These are phyloP conservation scores for Lactarius akahatsu DNA, from an alignment of 768 basidiomycete species.

Conservation along the genomic window DNA sequence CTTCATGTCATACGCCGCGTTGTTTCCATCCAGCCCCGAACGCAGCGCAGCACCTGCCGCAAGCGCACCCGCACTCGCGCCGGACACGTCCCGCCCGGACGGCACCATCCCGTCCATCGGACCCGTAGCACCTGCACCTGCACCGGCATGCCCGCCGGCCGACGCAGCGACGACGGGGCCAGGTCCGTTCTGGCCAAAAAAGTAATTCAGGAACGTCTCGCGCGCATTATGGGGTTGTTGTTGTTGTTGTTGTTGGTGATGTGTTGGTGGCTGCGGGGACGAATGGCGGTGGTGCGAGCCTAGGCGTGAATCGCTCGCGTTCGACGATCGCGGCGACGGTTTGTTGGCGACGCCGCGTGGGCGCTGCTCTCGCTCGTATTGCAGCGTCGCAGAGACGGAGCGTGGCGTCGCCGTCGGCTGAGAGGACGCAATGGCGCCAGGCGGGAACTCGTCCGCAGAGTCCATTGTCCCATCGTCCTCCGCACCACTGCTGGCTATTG, in stretches of 20 bases:
- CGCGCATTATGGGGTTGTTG: constrained; percentile 48
- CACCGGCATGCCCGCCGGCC: background rate
- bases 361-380: constrained; percentile 79
- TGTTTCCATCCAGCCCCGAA: constrained; percentile 70
- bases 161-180: constrained; percentile 55
- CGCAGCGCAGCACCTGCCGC: constrained; percentile 48
- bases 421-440: constrained; percentile 53
- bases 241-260: background rate
- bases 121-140: constrained; percentile 36
- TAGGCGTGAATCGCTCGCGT: constrained; percentile 28
- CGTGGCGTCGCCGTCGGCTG: constrained; percentile 49
- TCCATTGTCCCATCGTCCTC: constrained; percentile 74
- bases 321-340: constrained; percentile 38
- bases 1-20: constrained; percentile 97
- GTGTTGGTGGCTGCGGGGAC: constrained; percentile 6
- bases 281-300: constrained; percentile 26
- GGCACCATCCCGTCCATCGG: constrained; percentile 40
- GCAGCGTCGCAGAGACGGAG: constrained; percentile 72
- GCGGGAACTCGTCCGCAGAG: constrained; percentile 51
- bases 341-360: constrained; percentile 44
- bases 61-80: constrained; percentile 40
- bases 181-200: constrained; percentile 90
- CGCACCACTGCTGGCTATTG: constrained; percentile 28
- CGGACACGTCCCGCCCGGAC: constrained; percentile 65
- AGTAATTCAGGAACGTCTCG: constrained; percentile 95